Percentiles rank a stretch among this genome's conserved stretches.
These are phyloP conservation scores for Lecanicillium sp. DNA, from an alignment of 2,329 filamentous ascomycete species.

Conservation along the genomic window DNA sequence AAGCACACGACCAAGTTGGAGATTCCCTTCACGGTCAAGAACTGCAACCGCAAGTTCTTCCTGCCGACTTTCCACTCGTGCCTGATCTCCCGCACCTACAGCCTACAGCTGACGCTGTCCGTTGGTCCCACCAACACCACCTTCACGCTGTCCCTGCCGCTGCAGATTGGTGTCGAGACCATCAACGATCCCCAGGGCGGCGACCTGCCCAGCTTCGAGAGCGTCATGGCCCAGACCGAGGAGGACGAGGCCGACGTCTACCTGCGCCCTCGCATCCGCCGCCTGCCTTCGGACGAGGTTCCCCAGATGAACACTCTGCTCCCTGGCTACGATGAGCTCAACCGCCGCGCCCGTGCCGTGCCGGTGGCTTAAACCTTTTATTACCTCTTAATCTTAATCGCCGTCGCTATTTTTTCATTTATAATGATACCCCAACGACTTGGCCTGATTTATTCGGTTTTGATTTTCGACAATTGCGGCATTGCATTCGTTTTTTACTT, in stretches of 20 bases:
- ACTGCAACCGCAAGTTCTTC: constrained; percentile 40
- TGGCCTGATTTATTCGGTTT: no score
- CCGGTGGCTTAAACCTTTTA: constrained; percentile 1
- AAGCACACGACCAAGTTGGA: constrained; percentile 34
- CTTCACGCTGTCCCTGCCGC: constrained; percentile 37
- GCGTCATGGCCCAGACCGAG: constrained; percentile 31
- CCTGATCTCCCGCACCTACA: constrained; percentile 48
- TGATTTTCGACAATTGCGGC: no score
- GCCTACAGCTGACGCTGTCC: constrained; percentile 38
- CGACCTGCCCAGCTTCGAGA: constrained; percentile 43
- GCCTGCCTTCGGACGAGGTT: constrained; percentile 21
- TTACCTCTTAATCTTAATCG: no score
- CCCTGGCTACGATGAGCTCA: constrained; percentile 30
- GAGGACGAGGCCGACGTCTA: constrained; percentile 36
- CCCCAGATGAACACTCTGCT: constrained; percentile 26
- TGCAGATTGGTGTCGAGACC: constrained; percentile 42
- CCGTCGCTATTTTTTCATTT: no score
- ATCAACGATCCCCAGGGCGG: constrained; percentile 21
- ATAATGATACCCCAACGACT: no score
- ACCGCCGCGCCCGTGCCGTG: constrained; percentile 17
- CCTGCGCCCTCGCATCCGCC: constrained; percentile 32
- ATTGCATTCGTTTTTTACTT: no score
- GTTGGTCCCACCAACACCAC: constrained; percentile 33
- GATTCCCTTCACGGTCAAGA: constrained; percentile 41
- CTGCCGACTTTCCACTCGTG: constrained; percentile 52